Conservation (phyloP, 2,329 filamentous ascomycete genomes). For the Graphiopsis chlorocephala region DNA sequence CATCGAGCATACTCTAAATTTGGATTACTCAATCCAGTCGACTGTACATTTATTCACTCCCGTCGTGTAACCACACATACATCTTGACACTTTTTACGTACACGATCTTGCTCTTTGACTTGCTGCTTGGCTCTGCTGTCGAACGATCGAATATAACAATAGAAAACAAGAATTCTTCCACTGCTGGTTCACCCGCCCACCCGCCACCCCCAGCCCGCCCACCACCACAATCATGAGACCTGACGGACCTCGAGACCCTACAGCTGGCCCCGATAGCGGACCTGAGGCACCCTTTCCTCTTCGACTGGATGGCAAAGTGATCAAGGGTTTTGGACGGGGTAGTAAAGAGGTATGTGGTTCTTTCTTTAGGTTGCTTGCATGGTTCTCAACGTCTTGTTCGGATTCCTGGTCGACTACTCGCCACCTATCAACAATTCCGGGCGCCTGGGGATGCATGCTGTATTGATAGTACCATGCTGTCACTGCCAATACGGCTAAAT, state of each 20-base stretch:
- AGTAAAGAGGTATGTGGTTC: slow-evolving; percentile 70
- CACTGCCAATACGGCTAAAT: not conserved
- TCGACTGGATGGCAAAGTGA: slow-evolving; percentile 78
- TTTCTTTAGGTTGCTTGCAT: not conserved
- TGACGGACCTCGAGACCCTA: slow-evolving; percentile 58
- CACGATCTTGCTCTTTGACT: not conserved
- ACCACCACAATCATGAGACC: slow-evolving; percentile 34
- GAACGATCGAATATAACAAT: not conserved
- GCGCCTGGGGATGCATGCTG: not conserved
- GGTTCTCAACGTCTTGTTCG: too few species aligned
- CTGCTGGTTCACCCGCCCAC: too few species aligned
- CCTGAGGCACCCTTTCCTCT: slow-evolving; percentile 79
- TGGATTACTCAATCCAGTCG: not conserved
- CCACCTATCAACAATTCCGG: not conserved
- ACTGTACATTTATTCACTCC: not conserved
- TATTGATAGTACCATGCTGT: not conserved
- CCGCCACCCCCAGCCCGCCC: too few species aligned
- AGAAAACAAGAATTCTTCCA: not conserved
- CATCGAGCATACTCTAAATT: not conserved
- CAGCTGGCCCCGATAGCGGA: slow-evolving; percentile 71
- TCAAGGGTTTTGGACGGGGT: slow-evolving; percentile 89
- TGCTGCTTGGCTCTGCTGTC: not conserved
- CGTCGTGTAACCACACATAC: slow-evolving; percentile 5
- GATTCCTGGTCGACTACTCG: not conserved
- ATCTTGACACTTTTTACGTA: not conserved